A percentile compares a stretch with the other conserved stretches of the same genome.
phyloP scores from a whole-genome alignment of 495 filamentous ascomycete species.

The Hypoxylon rickii region DNA sequence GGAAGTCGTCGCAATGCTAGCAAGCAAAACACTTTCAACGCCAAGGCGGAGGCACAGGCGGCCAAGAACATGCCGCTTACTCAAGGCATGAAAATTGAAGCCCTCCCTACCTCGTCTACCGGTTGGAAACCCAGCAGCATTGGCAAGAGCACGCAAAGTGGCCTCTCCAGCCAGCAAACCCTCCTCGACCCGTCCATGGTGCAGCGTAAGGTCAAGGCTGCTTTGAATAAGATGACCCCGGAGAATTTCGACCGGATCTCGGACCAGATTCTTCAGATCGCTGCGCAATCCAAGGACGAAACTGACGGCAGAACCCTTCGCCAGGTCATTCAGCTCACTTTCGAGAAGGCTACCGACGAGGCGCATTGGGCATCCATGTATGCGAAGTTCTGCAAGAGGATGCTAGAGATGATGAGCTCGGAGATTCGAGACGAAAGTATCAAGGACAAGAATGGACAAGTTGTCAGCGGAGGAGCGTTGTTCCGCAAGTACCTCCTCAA shows the following conservation, averaged over 20 bases:
- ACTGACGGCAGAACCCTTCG: conserved; percentile 90
- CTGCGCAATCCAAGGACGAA: conserved; percentile 93
- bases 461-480: conserved; percentile 87
- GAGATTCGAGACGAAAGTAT: conserved; percentile 96
- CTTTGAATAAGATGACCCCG: conserved; percentile 99
- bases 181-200: conserved; percentile 89
- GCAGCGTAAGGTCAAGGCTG: conserved; percentile 97
- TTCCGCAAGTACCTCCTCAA: conserved; percentile 99
- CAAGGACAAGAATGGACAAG: conserved; percentile 78
- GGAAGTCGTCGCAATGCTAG: conserved; percentile 64
- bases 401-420: conserved; percentile 92
- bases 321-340: conserved; percentile 97
- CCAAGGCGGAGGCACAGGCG: conserved; percentile 64
- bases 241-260: conserved; percentile 98
- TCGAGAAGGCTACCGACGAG: conserved; percentile 98
- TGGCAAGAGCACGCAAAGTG: conserved; percentile 43
- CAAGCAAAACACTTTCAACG: conserved; percentile 60
- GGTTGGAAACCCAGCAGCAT: conserved; percentile 93
- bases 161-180: conserved; percentile 51
- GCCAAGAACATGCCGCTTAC: conserved; percentile 90
- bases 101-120: conserved; percentile 66
- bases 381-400: conserved; percentile 96
- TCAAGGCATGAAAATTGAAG: conserved; percentile 75
- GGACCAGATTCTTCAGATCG: conserved; percentile 89
- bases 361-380: conserved; percentile 99